Evolutionary conservation across 1,284 basidiomycete species (phyloP).

Genomic region (Hemileia vastatrix): DNA sequence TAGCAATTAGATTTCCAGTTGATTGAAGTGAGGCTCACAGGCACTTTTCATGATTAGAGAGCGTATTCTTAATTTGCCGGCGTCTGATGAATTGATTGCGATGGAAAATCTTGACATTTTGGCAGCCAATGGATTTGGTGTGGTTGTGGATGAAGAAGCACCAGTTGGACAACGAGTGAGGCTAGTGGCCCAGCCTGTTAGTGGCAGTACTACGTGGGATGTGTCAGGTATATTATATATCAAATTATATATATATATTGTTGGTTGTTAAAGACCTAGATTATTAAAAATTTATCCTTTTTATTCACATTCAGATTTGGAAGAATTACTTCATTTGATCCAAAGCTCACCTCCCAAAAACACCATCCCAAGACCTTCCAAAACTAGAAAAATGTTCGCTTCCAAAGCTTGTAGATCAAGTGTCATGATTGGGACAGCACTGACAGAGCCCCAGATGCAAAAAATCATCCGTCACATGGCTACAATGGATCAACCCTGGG

Average conservation of each 20-base stretch:
- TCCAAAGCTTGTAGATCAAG: slow-evolving; percentile 90
- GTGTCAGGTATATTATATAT: slow-evolving; percentile 51
- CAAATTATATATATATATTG: too few relatives aligned
- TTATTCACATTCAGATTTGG: slow-evolving; percentile 59
- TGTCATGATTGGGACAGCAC: slow-evolving; percentile 85
- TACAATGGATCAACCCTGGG: slow-evolving; percentile 88
- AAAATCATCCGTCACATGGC: slow-evolving; percentile 89
- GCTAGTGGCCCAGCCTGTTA: slow-evolving; percentile 75
- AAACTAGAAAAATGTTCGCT: slow-evolving; percentile 93
- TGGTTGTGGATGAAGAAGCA: slow-evolving; percentile 53
- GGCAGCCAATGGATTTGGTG: slow-evolving; percentile 77
- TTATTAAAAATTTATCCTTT: neutral
- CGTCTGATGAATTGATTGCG: slow-evolving; percentile 79
- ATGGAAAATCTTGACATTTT: slow-evolving; percentile 75
- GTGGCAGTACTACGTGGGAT: slow-evolving; percentile 76
- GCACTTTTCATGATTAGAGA: slow-evolving; percentile 52
- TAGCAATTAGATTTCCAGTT: neutral
- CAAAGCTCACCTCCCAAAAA: slow-evolving; percentile 64
- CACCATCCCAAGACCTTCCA: slow-evolving; percentile 71
- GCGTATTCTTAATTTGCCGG: slow-evolving; percentile 67
- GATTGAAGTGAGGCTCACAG: neutral
- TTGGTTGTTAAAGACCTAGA: neutral
- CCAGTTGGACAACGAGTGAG: slow-evolving; percentile 54
- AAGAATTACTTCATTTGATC: slow-evolving; percentile 79
- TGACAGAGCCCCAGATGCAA: slow-evolving; percentile 69